Conservation (phyloP, 352 stramenopile species). For the Phytopythium sindhum region DNA sequence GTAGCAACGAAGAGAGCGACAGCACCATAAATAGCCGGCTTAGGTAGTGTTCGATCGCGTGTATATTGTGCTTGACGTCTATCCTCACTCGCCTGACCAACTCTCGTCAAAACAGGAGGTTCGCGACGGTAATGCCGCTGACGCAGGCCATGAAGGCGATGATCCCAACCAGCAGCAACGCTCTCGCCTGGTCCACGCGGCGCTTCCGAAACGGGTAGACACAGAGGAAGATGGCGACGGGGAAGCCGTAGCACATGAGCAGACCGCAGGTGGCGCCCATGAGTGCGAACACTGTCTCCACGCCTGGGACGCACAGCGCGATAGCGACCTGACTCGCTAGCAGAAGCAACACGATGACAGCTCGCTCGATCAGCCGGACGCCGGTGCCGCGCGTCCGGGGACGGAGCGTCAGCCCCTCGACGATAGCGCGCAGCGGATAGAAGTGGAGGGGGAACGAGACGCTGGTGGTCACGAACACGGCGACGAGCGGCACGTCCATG, state of each 20-base stretch:
- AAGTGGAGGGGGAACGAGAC: constrained; percentile 55
- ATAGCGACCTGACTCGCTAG: constrained; percentile 25
- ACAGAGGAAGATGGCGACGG: constrained; percentile 34
- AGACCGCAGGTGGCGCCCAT: constrained; percentile 42
- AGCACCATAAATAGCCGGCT: no score
- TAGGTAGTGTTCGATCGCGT: background rate
- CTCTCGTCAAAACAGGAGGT: background rate
- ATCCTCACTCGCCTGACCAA: background rate
- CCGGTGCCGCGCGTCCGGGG: constrained; percentile 2
- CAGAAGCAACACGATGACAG: constrained; percentile 17
- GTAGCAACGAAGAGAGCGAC: background rate
- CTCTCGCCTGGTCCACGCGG: constrained; percentile 8
- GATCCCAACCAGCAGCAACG: constrained; percentile 18
- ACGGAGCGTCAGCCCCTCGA: constrained; percentile 27
- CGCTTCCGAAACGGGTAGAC: constrained; percentile 41
- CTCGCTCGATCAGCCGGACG: constrained; percentile 6
- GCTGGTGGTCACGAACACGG: constrained; percentile 38
- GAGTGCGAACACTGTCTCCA: constrained; percentile 55
- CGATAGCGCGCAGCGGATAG: constrained; percentile 32
- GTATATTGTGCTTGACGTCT: background rate
- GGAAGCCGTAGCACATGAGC: constrained; percentile 50
- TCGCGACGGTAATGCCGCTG: constrained; percentile 14
- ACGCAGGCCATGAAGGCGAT: constrained; percentile 28
- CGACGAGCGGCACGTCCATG: constrained; percentile 42
- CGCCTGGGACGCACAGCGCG: constrained; percentile 36